These are phyloP conservation scores for Arctium lappa DNA, from an alignment of 129 eudicot genomes.

Conservation along the genomic window DNA sequence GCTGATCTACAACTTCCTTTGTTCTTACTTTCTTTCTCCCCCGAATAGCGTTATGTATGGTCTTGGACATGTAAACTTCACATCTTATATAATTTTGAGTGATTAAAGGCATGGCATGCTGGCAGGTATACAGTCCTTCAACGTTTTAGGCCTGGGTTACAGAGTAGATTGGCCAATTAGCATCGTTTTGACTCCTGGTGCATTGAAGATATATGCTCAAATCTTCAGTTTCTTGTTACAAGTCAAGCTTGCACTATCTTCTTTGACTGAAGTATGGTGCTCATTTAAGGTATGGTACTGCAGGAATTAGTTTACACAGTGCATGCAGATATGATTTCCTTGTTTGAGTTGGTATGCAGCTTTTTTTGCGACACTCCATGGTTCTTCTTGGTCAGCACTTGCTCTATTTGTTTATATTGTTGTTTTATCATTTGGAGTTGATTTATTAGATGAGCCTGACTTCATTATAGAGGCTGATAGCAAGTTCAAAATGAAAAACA, in stretches of 20 bases:
- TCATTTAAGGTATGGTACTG: conserved; percentile 62
- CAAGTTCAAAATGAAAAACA: neutral
- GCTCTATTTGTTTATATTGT: neutral
- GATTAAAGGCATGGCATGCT: conserved; percentile 6
- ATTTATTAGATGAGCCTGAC: neutral
- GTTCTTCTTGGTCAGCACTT: neutral
- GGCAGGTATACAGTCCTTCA: conserved; percentile 77
- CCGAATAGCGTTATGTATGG: neutral
- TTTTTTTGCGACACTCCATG: too few species aligned
- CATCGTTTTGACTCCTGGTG: conserved; percentile 73
- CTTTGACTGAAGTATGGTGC: conserved; percentile 85
- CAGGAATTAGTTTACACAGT: neutral
- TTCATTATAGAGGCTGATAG: neutral
- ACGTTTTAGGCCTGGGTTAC: conserved; percentile 83
- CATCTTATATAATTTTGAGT: neutral
- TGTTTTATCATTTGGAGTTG: neutral
- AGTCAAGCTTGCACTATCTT: conserved; percentile 83
- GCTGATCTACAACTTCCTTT: neutral
- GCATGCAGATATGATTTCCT: neutral
- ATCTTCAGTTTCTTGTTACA: conserved; percentile 81
- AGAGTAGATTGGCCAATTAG: conserved; percentile 92
- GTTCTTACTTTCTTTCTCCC: neutral
- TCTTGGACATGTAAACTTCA: neutral
- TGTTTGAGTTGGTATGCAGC: too few species aligned
- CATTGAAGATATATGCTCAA: conserved; percentile 74